Evolutionary conservation across 441 rosid genomes (phyloP).

Genomic region (Melastoma candidum): DNA sequence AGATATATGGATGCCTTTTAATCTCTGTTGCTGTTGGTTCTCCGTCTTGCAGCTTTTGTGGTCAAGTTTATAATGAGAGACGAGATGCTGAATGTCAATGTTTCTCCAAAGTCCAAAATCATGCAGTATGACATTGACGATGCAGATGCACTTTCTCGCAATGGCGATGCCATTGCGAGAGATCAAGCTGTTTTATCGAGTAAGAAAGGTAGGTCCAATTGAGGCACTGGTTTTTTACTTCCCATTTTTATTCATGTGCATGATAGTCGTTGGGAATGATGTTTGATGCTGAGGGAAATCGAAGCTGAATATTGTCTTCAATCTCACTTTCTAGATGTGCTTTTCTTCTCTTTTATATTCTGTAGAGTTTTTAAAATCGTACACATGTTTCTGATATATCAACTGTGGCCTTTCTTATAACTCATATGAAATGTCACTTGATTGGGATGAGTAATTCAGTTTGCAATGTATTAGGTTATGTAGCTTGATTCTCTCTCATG

Average conservation of each 20-base stretch:
- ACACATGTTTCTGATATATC: too few relatives aligned
- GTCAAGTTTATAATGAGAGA: conserved; percentile 49
- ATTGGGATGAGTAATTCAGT: too few relatives aligned
- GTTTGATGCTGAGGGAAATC: too few relatives aligned
- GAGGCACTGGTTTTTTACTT: too few relatives aligned
- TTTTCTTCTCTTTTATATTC: too few relatives aligned
- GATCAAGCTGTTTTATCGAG: conserved; percentile 15
- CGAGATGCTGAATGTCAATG: conserved; percentile 31
- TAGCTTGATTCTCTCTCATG: too few relatives aligned
- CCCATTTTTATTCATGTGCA: too few relatives aligned
- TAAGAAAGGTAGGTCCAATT: not conserved
- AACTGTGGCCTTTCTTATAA: not conserved
- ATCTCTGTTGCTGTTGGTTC: conserved; percentile 1
- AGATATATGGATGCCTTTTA: not conserved
- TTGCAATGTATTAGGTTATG: too few relatives aligned
- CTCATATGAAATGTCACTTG: not conserved
- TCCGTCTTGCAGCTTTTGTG: conserved; percentile 48
- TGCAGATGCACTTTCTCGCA: conserved; percentile 2
- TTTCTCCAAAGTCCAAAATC: conserved; percentile 32
- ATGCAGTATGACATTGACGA: conserved; percentile 16
- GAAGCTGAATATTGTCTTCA: too few relatives aligned
- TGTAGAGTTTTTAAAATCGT: too few relatives aligned
- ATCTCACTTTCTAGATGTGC: too few relatives aligned
- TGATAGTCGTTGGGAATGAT: too few relatives aligned
- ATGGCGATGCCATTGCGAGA: conserved; percentile 17